A percentile compares a stretch with the other conserved stretches of the same genome.
Conservation (phyloP, 1,284 basidiomycete genomes). For the Papiliotrema nemorosa region DNA sequence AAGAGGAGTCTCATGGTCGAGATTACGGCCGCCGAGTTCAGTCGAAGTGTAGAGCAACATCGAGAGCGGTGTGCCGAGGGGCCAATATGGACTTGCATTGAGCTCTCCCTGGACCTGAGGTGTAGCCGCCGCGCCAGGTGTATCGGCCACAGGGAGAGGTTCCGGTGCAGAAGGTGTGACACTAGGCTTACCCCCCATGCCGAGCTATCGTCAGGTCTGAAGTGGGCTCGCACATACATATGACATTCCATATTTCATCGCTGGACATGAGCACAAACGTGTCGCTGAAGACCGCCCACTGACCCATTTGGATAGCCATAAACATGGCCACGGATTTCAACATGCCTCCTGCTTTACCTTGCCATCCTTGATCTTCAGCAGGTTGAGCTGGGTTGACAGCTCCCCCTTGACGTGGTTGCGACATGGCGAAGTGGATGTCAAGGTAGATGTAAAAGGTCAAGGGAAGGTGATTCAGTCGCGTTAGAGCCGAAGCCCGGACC, state of each 20-base stretch:
- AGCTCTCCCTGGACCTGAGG: slow-evolving; percentile 3
- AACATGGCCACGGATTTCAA: slow-evolving; percentile 30
- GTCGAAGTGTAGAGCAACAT: slow-evolving; percentile 71
- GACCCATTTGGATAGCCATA: slow-evolving; percentile 35
- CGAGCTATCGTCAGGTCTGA: slow-evolving; percentile 11
- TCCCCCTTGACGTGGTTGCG: slow-evolving; percentile 7
- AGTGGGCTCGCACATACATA: slow-evolving; percentile 36
- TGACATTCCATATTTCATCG: slow-evolving; percentile 40
- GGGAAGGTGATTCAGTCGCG: neutral
- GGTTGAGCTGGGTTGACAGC: slow-evolving; percentile 11
- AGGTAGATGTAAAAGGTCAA: neutral
- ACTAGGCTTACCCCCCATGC: slow-evolving; percentile 6
- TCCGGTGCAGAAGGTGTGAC: neutral
- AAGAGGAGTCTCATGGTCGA: slow-evolving; percentile 50
- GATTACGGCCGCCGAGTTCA: slow-evolving; percentile 36
- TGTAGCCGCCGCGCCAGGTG: neutral
- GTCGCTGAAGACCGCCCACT: slow-evolving; percentile 7
- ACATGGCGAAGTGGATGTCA: neutral
- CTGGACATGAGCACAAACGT: slow-evolving; percentile 10
- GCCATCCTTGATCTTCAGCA: slow-evolving; percentile 9
- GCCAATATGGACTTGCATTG: slow-evolving; percentile 44
- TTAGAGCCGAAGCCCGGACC: no score
- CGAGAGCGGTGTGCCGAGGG: slow-evolving; percentile 46
- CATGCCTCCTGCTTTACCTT: slow-evolving; percentile 18
- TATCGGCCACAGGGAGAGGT: neutral